Percentiles rank a stretch among this genome's conserved stretches.
phyloP scores from a whole-genome alignment of 768 basidiomycete genomes.

The Amylocystis lapponica region DNA sequence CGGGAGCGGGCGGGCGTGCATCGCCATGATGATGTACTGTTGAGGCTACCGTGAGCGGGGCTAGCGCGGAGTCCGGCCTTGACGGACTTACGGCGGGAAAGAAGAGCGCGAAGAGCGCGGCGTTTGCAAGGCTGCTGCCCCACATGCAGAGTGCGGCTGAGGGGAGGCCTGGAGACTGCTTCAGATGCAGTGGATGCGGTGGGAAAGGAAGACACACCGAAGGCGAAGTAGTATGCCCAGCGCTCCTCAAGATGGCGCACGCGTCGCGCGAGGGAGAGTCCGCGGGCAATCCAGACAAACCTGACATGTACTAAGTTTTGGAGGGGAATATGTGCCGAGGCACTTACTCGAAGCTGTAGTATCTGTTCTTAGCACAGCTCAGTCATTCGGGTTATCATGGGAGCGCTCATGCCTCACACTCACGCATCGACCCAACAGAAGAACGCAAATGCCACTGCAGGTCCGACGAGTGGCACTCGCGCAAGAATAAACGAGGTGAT shows the following conservation, averaged over 20 bases:
- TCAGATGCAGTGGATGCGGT: slow-evolving; percentile 2
- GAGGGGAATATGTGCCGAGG: no score
- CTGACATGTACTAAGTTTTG: no score
- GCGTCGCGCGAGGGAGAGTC: slow-evolving; percentile 59
- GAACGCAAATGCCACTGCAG: slow-evolving; percentile 57
- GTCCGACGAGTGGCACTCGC: slow-evolving; percentile 61
- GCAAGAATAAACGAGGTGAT: slow-evolving; percentile 59
- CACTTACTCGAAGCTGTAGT: slow-evolving; percentile 85
- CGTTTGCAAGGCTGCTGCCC: slow-evolving; percentile 72
- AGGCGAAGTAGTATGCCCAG: slow-evolving; percentile 86
- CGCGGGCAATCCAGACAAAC: slow-evolving; percentile 75
- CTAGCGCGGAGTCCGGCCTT: background rate
- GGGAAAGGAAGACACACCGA: slow-evolving; percentile 41
- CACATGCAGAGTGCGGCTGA: slow-evolving; percentile 66
- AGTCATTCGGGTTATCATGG: background rate
- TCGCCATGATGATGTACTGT: slow-evolving; percentile 82
- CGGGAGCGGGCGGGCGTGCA: slow-evolving; percentile 70
- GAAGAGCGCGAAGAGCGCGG: slow-evolving; percentile 75
- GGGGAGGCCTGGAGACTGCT: slow-evolving; percentile 51
- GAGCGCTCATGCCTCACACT: slow-evolving; percentile 37
- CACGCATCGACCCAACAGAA: slow-evolving; percentile 86
- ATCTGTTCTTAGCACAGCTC: slow-evolving; percentile 48
- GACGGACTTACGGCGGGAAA: slow-evolving; percentile 62
- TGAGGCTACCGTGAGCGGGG: background rate
- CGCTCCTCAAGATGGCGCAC: slow-evolving; percentile 78